These are phyloP conservation scores for Pichia eremophila DNA, from an alignment of 805 yeast genomes.

Conservation along the genomic window DNA sequence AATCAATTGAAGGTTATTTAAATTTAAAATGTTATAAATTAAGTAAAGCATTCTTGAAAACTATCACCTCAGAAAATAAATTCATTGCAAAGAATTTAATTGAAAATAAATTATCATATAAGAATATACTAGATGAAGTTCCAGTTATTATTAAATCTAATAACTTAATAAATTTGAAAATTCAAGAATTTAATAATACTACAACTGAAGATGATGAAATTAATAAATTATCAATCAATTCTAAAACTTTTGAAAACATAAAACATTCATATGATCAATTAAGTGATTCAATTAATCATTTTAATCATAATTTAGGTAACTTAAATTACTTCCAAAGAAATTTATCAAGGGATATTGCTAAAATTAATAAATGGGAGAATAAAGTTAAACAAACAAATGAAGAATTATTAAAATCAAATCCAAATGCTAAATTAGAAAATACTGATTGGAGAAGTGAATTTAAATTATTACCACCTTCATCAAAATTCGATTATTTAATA, in stretches of 20 bases:
- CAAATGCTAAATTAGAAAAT: slow-evolving; percentile 38
- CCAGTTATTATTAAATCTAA: slow-evolving; percentile 60
- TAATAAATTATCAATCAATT: slow-evolving; percentile 29
- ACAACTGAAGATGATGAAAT: background rate
- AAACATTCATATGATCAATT: slow-evolving; percentile 47
- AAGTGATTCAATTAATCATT: slow-evolving; percentile 61
- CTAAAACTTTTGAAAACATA: slow-evolving; percentile 33
- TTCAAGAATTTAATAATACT: slow-evolving; percentile 18
- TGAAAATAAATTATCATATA: slow-evolving; percentile 49
- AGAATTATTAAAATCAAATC: slow-evolving; percentile 48
- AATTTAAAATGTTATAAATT: slow-evolving; percentile 63
- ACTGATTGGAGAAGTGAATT: slow-evolving; percentile 51
- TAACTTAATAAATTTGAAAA: slow-evolving; percentile 39
- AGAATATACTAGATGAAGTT: slow-evolving; percentile 63
- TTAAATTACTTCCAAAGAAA: slow-evolving; percentile 77
- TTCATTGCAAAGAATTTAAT: slow-evolving; percentile 59
- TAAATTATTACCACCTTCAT: slow-evolving; percentile 66
- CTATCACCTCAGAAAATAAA: slow-evolving; percentile 40
- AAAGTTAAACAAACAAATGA: slow-evolving; percentile 58
- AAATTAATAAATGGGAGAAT: slow-evolving; percentile 67
- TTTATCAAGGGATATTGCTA: slow-evolving; percentile 56
- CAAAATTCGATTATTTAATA: slow-evolving; percentile 63
- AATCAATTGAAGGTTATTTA: slow-evolving; percentile 52
- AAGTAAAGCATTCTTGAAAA: slow-evolving; percentile 48
- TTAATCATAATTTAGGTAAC: slow-evolving; percentile 69